phyloP scores from a whole-genome alignment of 2,329 filamentous ascomycete species.

The Acrodontium crateriforme region DNA sequence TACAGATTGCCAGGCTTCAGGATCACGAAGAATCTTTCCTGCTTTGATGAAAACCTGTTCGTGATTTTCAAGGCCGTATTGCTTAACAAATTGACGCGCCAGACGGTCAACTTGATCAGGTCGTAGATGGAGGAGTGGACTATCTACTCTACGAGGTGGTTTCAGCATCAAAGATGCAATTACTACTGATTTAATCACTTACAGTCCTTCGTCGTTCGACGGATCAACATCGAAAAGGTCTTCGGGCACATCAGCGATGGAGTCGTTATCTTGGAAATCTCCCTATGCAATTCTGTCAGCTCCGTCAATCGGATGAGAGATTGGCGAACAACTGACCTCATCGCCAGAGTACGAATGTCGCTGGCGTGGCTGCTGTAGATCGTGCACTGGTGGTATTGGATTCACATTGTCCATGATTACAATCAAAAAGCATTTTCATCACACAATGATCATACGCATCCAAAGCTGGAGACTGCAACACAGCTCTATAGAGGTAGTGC shows the following conservation, averaged over 20 bases:
- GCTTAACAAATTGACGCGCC: conserved; percentile 6
- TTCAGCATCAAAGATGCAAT: neutral
- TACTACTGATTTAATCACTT: too few species aligned
- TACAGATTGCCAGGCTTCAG: conserved; percentile 13
- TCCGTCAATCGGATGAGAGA: too few species aligned
- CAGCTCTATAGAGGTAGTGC: too few species aligned
- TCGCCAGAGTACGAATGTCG: too few species aligned
- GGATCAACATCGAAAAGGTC: conserved; percentile 7
- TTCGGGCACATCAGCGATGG: conserved; percentile 4
- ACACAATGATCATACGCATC: too few species aligned
- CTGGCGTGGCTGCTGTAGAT: too few species aligned
- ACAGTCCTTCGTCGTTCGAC: conserved; percentile 10
- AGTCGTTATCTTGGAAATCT: conserved; percentile 2
- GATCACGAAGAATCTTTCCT: conserved; percentile 14
- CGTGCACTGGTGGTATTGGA: too few species aligned
- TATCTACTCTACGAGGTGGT: conserved; percentile 7
- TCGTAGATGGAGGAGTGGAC: conserved; percentile 8
- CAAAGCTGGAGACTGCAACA: too few species aligned
- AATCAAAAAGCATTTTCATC: too few species aligned
- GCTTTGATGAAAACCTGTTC: conserved; percentile 12
- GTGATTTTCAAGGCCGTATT: conserved; percentile 7
- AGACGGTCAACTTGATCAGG: conserved; percentile 8
- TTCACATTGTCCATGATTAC: too few species aligned
- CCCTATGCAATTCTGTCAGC: too few species aligned
- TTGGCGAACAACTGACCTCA: too few species aligned